Evolutionary conservation across 1,284 basidiomycete genomes (phyloP).

Genomic region (Boletus semigastroideus): DNA sequence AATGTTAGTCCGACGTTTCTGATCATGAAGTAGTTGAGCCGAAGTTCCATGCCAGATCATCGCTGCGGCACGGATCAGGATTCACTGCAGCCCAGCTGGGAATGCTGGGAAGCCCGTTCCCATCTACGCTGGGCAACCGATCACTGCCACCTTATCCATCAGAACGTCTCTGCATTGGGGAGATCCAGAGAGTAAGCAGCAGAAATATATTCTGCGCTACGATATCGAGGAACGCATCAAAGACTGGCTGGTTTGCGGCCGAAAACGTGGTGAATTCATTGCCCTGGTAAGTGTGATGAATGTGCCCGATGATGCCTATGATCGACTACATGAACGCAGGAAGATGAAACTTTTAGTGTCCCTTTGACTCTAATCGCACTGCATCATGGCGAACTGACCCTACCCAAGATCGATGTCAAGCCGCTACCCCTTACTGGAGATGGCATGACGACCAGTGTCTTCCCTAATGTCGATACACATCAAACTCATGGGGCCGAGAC

Average conservation of each 20-base stretch:
- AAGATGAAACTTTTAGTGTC: constrained; percentile 53
- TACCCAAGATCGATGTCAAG: constrained; percentile 68
- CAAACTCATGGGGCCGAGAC: constrained; percentile 77
- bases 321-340: constrained; percentile 39
- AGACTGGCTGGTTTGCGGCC: constrained; percentile 83
- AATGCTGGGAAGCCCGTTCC: constrained; percentile 35
- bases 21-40: constrained; percentile 1
- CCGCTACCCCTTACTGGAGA: constrained; percentile 53
- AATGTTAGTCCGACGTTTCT: constrained; percentile 49
- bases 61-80: constrained; percentile 60
- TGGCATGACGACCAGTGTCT: constrained; percentile 51
- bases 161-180: constrained; percentile 77
- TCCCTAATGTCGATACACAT: constrained; percentile 69
- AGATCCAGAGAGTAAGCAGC: constrained; percentile 41
- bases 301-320: background rate
- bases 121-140: constrained; percentile 78
- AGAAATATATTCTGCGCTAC: constrained; percentile 61
- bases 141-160: constrained; percentile 63
- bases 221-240: constrained; percentile 73
- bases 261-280: constrained; percentile 73
- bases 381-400: constrained; percentile 69
- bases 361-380: constrained; percentile 75
- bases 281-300: constrained; percentile 50
- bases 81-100: constrained; percentile 41
- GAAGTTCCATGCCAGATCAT: constrained; percentile 51